These are phyloP conservation scores for Hypomyces perniciosus DNA, from an alignment of 2,329 filamentous ascomycete genomes.

Conservation along the genomic window DNA sequence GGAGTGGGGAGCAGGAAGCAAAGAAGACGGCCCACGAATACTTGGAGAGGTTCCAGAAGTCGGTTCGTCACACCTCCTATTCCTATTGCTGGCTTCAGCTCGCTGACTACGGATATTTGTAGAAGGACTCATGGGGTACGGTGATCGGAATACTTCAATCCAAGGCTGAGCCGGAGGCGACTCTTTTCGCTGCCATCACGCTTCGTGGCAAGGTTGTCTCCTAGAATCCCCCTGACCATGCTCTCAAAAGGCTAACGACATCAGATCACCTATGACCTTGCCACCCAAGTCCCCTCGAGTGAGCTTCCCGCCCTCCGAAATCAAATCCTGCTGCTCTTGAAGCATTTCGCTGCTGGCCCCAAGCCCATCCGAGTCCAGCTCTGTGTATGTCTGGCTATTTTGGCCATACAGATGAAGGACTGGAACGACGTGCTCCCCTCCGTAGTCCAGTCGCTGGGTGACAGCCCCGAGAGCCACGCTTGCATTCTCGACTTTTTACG, in stretches of 20 bases:
- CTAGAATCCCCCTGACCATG: neutral
- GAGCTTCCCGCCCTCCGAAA: constrained; percentile 73
- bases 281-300: constrained; percentile 70
- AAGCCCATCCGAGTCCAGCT: constrained; percentile 85
- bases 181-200: constrained; percentile 93
- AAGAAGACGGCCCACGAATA: constrained; percentile 90
- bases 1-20: constrained; percentile 70
- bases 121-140: constrained; percentile 87
- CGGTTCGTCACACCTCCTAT: constrained; percentile 47
- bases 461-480: constrained; percentile 70
- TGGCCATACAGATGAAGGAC: constrained; percentile 91
- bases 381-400: constrained; percentile 86
- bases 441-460: constrained; percentile 72
- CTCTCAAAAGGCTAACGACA: constrained; percentile 5
- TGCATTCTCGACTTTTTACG: constrained; percentile 94
- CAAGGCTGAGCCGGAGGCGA: constrained; percentile 72
- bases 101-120: constrained; percentile 17
- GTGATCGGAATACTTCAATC: constrained; percentile 84
- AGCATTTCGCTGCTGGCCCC: constrained; percentile 73
- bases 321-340: constrained; percentile 76
- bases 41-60: constrained; percentile 95
- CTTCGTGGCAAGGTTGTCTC: constrained; percentile 87
- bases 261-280: constrained; percentile 93
- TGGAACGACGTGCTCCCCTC: constrained; percentile 90
- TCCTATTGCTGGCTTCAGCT: neutral